Conservation (phyloP, 768 basidiomycete species). For the Hygrocybe punicea region DNA sequence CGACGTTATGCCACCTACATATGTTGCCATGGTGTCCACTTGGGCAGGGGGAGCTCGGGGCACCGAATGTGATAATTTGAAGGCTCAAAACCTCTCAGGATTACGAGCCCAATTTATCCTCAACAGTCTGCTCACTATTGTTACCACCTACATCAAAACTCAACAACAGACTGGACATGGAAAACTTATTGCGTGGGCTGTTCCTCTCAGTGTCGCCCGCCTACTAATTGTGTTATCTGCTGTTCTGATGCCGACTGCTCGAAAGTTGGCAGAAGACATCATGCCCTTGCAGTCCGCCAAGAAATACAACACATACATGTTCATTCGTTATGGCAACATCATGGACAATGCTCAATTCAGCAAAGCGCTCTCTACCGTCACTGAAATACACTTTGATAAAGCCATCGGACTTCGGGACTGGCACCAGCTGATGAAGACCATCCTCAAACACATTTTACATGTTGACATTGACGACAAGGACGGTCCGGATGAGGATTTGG, state of each 20-base stretch:
- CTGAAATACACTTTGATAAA: neutral
- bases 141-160: constrained; percentile 15
- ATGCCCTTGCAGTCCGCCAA: neutral
- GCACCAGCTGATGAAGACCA: constrained; percentile 2
- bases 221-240: constrained; percentile 1
- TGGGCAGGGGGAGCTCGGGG: constrained; percentile 18
- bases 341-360: neutral
- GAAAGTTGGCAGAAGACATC: neutral
- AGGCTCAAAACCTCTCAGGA: too few species aligned
- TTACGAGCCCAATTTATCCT: constrained; percentile 12
- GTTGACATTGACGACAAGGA: neutral
- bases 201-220: neutral
- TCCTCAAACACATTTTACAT: neutral
- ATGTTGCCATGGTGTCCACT: constrained; percentile 7
- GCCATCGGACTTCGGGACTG: constrained; percentile 2
- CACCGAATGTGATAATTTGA: constrained; percentile 10
- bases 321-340: constrained; percentile 1
- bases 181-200: neutral
- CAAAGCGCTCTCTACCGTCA: neutral
- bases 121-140: constrained; percentile 13
- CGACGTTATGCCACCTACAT: constrained; percentile 10
- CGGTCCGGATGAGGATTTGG: neutral
- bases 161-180: constrained; percentile 5
- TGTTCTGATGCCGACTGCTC: constrained; percentile 6
- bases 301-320: constrained; percentile 5